Percentiles rank a stretch among this genome's conserved stretches.
Evolutionary conservation across 306 rosid species (phyloP).

Genomic region (Castanospermum australe): DNA sequence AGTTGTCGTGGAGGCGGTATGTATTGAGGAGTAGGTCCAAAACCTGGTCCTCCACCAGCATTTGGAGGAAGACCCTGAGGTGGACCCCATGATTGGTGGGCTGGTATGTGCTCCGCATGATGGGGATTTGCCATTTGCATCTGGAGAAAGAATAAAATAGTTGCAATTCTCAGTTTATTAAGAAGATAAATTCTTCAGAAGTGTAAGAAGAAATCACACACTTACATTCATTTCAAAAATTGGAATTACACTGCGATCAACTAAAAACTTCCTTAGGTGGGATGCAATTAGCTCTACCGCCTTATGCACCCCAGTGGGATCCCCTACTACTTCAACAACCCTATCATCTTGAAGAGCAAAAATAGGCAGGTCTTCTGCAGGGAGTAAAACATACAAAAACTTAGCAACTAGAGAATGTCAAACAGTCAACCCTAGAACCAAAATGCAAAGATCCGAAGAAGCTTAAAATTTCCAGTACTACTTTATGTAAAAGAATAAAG

Average conservation of each 20-base stretch:
- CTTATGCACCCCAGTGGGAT: constrained; percentile 78
- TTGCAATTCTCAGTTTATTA: constrained; percentile 14
- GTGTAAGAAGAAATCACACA: neutral
- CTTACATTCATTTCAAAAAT: constrained; percentile 87
- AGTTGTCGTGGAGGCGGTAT: constrained; percentile 83
- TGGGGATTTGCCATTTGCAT: constrained; percentile 82
- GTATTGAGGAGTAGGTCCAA: constrained; percentile 71
- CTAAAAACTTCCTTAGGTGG: constrained; percentile 91
- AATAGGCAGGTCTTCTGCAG: constrained; percentile 87
- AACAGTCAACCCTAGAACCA: constrained; percentile 26
- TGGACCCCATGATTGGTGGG: constrained; percentile 91
- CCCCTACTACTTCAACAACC: constrained; percentile 93
- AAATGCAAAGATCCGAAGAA: neutral
- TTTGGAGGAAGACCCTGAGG: constrained; percentile 81
- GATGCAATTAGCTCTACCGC: constrained; percentile 90
- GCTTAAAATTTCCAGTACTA: neutral
- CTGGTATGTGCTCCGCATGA: constrained; percentile 68
- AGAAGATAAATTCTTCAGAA: neutral
- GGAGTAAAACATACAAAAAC: constrained; percentile 18
- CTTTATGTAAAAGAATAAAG: neutral
- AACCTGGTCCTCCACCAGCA: constrained; percentile 90
- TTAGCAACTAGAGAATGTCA: constrained; percentile 26
- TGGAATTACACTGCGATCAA: constrained; percentile 86
- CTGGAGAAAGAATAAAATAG: constrained; percentile 45
- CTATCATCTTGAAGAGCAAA: constrained; percentile 97